These are phyloP conservation scores for Solanum gandarillasii DNA, from an alignment of 257 asterid species.

Conservation along the genomic window DNA sequence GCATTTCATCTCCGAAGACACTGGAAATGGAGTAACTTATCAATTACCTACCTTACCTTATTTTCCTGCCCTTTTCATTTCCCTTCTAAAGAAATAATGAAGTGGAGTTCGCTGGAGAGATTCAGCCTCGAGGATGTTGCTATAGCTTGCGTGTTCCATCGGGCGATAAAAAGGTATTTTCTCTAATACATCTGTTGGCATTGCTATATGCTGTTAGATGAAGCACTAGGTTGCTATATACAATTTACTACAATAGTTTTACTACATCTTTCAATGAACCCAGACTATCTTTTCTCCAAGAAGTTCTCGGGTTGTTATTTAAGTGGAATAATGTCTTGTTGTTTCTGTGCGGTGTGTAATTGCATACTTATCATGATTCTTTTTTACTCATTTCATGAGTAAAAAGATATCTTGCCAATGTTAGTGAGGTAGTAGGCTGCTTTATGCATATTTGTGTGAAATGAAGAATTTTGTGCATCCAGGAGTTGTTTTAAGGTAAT, in stretches of 20 bases:
- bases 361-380: neutral
- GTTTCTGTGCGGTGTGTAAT: neutral
- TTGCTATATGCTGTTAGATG: neutral
- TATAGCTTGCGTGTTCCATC: slow-evolving; percentile 45
- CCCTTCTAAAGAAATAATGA: slow-evolving; percentile 60
- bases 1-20: neutral
- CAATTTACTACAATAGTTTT: neutral
- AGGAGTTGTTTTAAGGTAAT: neutral
- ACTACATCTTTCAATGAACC: neutral
- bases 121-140: slow-evolving; percentile 82
- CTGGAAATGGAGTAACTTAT: neutral
- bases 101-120: slow-evolving; percentile 95
- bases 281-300: neutral
- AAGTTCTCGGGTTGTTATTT: neutral
- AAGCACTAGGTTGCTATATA: neutral
- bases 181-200: neutral
- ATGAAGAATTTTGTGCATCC: neutral
- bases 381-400: neutral
- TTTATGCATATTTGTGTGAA: neutral
- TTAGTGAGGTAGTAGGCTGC: neutral
- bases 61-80: slow-evolving; percentile 12
- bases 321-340: neutral
- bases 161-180: slow-evolving; percentile 69
- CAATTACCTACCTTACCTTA: neutral
- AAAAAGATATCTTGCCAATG: neutral